Base-by-base conservation (phyloP, 2,329 filamentous ascomycete species). In the Penicillium aurantiogriseum region DNA sequence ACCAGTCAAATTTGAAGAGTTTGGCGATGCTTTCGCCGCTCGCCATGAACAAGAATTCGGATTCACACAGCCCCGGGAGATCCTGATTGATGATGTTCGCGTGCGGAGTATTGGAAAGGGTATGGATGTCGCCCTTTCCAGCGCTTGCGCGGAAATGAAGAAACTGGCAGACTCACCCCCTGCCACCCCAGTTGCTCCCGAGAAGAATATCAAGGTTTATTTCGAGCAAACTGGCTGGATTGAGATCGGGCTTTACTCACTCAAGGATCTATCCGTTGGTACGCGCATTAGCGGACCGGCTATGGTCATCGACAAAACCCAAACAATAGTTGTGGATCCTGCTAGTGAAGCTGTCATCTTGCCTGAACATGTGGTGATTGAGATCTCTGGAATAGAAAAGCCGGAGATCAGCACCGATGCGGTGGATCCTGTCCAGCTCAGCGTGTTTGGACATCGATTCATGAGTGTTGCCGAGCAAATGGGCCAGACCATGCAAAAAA, bases 381-480 rank as follows among this genome's bases (percentile, higher is more conserved):
- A 94, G 17, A 21, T 36, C 63, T 11, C 35, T 4, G 47, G 27
- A 9, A 40, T n/a, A 4, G 33, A n/a, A 40, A 38, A 25, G 15
- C 17, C 47, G 9, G 25, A 38, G 13, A 11, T 27, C 6, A 53
- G 23, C 33, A 21, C 36, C 3, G 43, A 45, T 4, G 83, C 86
- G 54, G 84, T 90, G 0, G 88, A 92, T 68, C 89, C 89, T 0
- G 88, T 92, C 63, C 82, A 89, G 77, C 81, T 92, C 2, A 88
- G 85, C 67, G 88, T 92, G 57, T 92, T 92, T 62, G 88, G 87
- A 1, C 88, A 93, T 70, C 82, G 89, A 8, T 92, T 92, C 74
- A 92, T 92, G 88, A 86, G 87, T 11, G 91, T 92, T 64, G 89
- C 89, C 2, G 89, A 92, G 74, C 89, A 92, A 69, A 92, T 92